Evolutionary conservation across 1,284 basidiomycete genomes (phyloP), one percentile per base, ranked within the genome.

Genomic region (Malassezia sympodialis): DNA sequence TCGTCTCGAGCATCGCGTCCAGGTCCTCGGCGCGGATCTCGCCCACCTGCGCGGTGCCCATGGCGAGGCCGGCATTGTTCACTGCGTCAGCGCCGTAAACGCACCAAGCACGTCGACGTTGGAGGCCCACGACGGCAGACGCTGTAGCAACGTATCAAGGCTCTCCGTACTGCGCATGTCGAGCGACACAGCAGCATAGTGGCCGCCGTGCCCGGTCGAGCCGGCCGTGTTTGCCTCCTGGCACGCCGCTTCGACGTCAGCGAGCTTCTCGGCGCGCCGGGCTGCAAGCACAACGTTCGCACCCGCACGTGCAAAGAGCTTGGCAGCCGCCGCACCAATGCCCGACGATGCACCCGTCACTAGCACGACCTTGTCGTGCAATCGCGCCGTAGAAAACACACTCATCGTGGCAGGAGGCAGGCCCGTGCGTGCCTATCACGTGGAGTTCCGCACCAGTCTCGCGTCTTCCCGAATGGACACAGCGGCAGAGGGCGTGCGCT

Each of bases 1-100:
- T 98, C 44, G 90, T 94, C 26, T 84, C 76, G 75, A 96, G 87
- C 90, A 98, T 96, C 56, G 81, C 78, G 49, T 75, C 72, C 63
- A 89, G 79, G 65, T 90, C 88, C 32, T 79, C 79, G 19, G 84
- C 80, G 2, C 81, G 77, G 67, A 94, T 85, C 57, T 84, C 81
- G 8, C 90, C 90, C 15, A 91, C 82, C 49, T 82, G 82, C 59
- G 91, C 90, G 8, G 84, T 77, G 17, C 90, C 90, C 19, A 68
- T 66, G 6, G 91, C 90, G 61, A 84, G 87, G 24, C 90, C 90
- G 12, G 76, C 73, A 48, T 72, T 76, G 62, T 71, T 69, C 56
- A 74, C 66, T 53, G 44, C 11, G 31, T 47, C 10, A 41, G 44
- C 17, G 24, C n/a, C 5, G 2, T 17, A 23, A 4, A 40, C 51